Conservation (phyloP, 2,329 filamentous ascomycete genomes). For the Aspergillus thermomutatus region DNA sequence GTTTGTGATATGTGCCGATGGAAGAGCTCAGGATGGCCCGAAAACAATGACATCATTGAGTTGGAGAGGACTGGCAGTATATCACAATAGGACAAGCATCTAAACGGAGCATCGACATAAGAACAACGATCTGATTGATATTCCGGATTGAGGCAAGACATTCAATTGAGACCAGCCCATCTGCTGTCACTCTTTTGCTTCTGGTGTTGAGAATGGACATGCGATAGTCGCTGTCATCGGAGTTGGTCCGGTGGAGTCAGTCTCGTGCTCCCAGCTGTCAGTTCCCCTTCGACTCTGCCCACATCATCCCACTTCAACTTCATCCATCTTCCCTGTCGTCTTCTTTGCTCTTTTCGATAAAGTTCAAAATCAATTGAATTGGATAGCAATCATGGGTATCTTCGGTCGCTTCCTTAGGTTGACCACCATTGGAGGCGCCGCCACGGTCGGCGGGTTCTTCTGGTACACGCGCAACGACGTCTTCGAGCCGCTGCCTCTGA, state of each 20-base stretch:
- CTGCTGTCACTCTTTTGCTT: too few species aligned
- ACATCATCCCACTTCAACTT: neutral
- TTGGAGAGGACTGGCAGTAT: neutral
- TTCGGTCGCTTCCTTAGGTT: slow-evolving; percentile 45
- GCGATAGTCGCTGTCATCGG: slow-evolving; percentile 5
- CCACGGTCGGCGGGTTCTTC: slow-evolving; percentile 52
- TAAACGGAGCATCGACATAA: too few species aligned
- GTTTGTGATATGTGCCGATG: neutral
- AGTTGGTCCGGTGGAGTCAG: slow-evolving; percentile 8
- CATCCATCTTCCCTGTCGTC: slow-evolving; percentile 1
- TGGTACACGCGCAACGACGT: slow-evolving; percentile 55
- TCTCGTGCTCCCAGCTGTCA: neutral
- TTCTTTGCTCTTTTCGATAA: neutral
- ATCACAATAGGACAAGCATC: too few species aligned
- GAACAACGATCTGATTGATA: neutral
- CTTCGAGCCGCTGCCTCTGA: slow-evolving; percentile 55
- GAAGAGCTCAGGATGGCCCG: neutral
- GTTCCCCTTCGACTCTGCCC: neutral
- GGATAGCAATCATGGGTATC: slow-evolving; percentile 49
- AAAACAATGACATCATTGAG: too few species aligned
- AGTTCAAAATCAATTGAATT: neutral
- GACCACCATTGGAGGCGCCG: slow-evolving; percentile 45
- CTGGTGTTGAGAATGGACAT: neutral
- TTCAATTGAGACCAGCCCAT: too few species aligned
- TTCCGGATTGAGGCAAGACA: too few species aligned